These are phyloP conservation scores for Sarocladiaceae sp. DNA, from an alignment of 2,329 filamentous ascomycete species.

Conservation along the genomic window DNA sequence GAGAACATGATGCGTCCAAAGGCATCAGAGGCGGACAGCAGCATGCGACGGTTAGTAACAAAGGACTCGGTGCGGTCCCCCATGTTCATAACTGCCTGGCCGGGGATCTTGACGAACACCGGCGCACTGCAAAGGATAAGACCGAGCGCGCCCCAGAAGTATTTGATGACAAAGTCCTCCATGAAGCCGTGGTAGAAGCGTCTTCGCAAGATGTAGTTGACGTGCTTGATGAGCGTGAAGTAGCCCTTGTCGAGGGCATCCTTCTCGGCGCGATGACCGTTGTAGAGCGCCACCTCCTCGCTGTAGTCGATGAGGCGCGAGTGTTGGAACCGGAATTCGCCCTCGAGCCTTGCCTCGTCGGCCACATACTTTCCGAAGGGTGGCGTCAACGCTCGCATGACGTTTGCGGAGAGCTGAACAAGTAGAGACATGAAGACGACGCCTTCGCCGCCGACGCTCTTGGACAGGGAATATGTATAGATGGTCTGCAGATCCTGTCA, in stretches of 20 bases:
- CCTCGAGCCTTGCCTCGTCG: conserved; percentile 88
- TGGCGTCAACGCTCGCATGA: conserved; percentile 91
- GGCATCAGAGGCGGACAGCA: conserved; percentile 89
- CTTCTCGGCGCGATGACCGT: conserved; percentile 89
- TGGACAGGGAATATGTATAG: conserved; percentile 90
- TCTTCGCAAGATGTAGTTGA: conserved; percentile 86
- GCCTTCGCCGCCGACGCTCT: conserved; percentile 92
- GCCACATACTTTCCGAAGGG: conserved; percentile 97
- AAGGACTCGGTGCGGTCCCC: conserved; percentile 71
- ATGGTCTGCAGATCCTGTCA: conserved; percentile 51
- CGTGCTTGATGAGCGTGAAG: conserved; percentile 97
- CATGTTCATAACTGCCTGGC: conserved; percentile 57
- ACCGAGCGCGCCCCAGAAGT: conserved; percentile 94
- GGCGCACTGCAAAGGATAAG: conserved; percentile 89
- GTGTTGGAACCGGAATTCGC: conserved; percentile 94
- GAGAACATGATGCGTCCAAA: conserved; percentile 97
- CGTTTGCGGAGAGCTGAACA: conserved; percentile 84
- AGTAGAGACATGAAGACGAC: conserved; percentile 92
- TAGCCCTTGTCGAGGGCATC: conserved; percentile 97
- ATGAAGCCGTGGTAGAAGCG: conserved; percentile 98
- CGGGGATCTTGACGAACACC: conserved; percentile 90
- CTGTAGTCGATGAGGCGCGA: conserved; percentile 91
- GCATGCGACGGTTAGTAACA: conserved; percentile 86
- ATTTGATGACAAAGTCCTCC: conserved; percentile 99
- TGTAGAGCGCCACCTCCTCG: conserved; percentile 89